These are phyloP conservation scores for Penicillium sclerotigenum DNA, from an alignment of 2,329 filamentous ascomycete species.

Conservation along the genomic window DNA sequence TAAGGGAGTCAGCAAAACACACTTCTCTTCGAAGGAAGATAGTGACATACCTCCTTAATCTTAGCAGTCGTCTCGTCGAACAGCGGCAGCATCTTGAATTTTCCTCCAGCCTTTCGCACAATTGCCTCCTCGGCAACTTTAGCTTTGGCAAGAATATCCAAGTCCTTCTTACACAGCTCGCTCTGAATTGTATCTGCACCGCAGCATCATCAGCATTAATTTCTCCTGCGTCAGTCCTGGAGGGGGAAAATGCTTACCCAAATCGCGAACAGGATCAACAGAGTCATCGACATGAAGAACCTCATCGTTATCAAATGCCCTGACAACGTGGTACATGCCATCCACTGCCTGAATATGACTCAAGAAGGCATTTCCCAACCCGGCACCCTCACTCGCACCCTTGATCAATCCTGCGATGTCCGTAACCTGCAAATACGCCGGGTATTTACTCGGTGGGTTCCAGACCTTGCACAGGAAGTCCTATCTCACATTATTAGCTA, in stretches of 20 bases:
- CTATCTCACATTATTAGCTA: background rate
- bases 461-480: slow-evolving; percentile 7
- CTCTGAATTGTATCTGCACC: slow-evolving; percentile 3
- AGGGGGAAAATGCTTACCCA: background rate
- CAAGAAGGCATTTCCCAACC: slow-evolving; percentile 6
- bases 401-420: slow-evolving; percentile 6
- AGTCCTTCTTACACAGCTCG: slow-evolving; percentile 7
- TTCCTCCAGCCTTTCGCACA: slow-evolving; percentile 4
- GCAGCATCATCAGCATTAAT: background rate
- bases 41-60: background rate
- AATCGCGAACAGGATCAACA: background rate
- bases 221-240: background rate
- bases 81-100: slow-evolving; percentile 8
- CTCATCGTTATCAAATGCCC: slow-evolving; percentile 1
- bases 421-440: slow-evolving; percentile 6
- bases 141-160: slow-evolving; percentile 4
- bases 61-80: slow-evolving; percentile 7
- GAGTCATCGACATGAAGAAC: slow-evolving; percentile 4
- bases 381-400: slow-evolving; percentile 1
- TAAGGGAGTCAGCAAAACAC: background rate
- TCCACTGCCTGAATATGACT: slow-evolving; percentile 7
- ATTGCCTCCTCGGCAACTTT: slow-evolving; percentile 3
- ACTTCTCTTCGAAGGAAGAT: background rate
- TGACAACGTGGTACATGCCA: slow-evolving; percentile 7
- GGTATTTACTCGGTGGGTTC: slow-evolving; percentile 5